phyloP scores from a whole-genome alignment of 768 basidiomycete genomes.

The Rhodotorula paludigena region DNA sequence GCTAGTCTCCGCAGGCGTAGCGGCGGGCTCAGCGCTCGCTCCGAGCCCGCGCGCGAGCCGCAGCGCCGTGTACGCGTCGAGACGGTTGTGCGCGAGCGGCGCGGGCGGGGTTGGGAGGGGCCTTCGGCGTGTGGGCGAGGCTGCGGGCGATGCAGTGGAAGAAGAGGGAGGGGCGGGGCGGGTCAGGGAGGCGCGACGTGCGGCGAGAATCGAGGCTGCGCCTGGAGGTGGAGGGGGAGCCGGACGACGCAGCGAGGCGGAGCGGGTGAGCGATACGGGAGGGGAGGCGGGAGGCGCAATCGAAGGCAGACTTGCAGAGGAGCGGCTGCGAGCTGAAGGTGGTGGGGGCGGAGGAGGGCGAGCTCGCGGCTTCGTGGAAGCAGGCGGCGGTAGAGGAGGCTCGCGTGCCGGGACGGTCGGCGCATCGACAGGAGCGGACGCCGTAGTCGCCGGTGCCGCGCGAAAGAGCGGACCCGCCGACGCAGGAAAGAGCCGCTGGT shows the following conservation, averaged over 20 bases:
- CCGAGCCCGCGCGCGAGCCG: not conserved
- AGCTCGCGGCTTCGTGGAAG: not conserved
- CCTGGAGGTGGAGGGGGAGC: not conserved
- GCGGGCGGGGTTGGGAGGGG: conserved; percentile 23
- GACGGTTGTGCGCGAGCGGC: not conserved
- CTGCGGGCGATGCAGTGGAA: not conserved
- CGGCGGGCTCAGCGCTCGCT: not conserved
- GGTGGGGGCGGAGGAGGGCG: not conserved
- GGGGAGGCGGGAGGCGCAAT: not conserved
- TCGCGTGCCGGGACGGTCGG: not conserved
- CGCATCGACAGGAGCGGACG: not conserved
- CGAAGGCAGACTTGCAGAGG: not conserved
- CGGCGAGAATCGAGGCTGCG: conserved; percentile 6
- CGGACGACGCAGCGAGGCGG: not conserved
- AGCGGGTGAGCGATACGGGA: not conserved
- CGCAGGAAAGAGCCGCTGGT: conserved; percentile 4
- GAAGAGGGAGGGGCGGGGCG: not conserved
- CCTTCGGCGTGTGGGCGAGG: not conserved
- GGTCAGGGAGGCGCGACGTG: not conserved
- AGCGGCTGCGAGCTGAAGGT: not conserved
- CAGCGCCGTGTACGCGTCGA: conserved; percentile 33
- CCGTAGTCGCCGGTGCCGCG: not conserved
- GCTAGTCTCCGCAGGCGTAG: not conserved
- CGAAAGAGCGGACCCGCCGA: not conserved
- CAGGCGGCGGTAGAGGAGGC: not conserved